Percentiles rank a stretch among this genome's conserved stretches.
Evolutionary conservation across 352 stramenopile genomes (phyloP).

Genomic region (Pythium phragmitis): DNA sequence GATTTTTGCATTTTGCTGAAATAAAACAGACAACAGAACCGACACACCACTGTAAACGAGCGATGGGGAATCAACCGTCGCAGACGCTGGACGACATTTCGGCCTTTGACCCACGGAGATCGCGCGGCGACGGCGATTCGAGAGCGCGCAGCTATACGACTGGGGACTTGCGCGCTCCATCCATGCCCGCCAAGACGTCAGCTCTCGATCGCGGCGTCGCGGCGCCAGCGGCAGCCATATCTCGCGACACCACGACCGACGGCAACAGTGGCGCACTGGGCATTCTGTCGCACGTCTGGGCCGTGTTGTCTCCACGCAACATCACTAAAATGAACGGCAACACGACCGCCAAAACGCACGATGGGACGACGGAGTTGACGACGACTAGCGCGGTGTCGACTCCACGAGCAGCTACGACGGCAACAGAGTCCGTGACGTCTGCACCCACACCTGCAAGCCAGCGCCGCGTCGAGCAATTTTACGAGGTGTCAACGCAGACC

Average conservation of each 20-base stretch:
- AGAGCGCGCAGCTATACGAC: conserved; percentile 7
- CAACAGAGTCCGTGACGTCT: neutral
- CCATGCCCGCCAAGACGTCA: neutral
- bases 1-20: neutral
- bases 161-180: conserved; percentile 1
- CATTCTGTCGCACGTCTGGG: conserved; percentile 29
- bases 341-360: neutral
- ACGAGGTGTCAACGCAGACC: conserved; percentile 49
- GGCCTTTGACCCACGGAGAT: neutral
- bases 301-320: conserved; percentile 22
- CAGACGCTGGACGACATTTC: conserved; percentile 11
- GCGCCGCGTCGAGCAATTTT: conserved; percentile 52
- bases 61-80: conserved; percentile 33
- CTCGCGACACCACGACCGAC: conserved; percentile 2
- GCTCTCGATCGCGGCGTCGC: neutral
- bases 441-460: conserved; percentile 6
- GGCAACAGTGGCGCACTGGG: conserved; percentile 6
- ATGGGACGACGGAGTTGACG: neutral
- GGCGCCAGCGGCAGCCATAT: neutral
- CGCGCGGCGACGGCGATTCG: conserved; percentile 6
- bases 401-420: neutral
- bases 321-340: neutral
- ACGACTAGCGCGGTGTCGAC: neutral
- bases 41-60: neutral
- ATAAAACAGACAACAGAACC: neutral